A percentile compares a stretch with the other conserved stretches of the same genome.
Conservation (phyloP, 176 grass and related monocot genomes). For the Microstegium vimineum region DNA sequence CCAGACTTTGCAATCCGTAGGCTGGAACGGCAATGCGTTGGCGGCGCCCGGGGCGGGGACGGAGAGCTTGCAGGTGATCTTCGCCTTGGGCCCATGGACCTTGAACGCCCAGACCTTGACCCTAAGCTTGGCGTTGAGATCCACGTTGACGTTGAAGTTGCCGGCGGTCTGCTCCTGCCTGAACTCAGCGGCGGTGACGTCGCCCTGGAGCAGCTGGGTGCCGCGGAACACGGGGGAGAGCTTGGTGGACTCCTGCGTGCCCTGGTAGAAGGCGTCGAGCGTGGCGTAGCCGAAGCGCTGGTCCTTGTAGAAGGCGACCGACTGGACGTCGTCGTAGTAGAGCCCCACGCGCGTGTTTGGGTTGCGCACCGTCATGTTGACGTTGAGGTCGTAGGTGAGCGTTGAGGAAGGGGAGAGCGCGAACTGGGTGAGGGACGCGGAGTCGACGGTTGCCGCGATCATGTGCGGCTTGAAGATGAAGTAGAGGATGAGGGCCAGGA, state of each 20-base stretch:
- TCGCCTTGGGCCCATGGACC: background rate
- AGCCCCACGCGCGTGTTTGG: slow-evolving; percentile 62
- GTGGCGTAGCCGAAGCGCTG: slow-evolving; percentile 44
- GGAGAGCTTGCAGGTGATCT: slow-evolving; percentile 33
- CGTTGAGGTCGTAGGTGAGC: slow-evolving; percentile 34
- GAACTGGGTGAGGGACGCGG: slow-evolving; percentile 40
- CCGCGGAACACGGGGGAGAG: slow-evolving; percentile 21
- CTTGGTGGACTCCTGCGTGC: background rate
- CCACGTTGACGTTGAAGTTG: slow-evolving; percentile 30
- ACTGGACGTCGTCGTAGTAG: slow-evolving; percentile 65
- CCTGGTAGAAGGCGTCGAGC: slow-evolving; percentile 61
- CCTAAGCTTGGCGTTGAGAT: slow-evolving; percentile 38
- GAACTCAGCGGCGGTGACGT: background rate
- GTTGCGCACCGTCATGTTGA: slow-evolving; percentile 57
- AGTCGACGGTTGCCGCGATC: slow-evolving; percentile 55
- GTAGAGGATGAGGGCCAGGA: slow-evolving; percentile 49
- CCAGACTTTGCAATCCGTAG: slow-evolving; percentile 31
- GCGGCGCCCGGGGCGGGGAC: background rate
- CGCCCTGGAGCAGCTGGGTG: slow-evolving; percentile 13
- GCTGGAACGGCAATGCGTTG: background rate
- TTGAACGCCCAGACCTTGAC: slow-evolving; percentile 47
- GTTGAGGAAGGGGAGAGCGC: background rate
- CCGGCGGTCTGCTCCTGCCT: background rate
- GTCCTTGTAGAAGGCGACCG: slow-evolving; percentile 31
- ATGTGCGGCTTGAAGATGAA: slow-evolving; percentile 65